Conservation (phyloP, 1,284 basidiomycete species). For the Pyrrhoderma lamaoense region DNA sequence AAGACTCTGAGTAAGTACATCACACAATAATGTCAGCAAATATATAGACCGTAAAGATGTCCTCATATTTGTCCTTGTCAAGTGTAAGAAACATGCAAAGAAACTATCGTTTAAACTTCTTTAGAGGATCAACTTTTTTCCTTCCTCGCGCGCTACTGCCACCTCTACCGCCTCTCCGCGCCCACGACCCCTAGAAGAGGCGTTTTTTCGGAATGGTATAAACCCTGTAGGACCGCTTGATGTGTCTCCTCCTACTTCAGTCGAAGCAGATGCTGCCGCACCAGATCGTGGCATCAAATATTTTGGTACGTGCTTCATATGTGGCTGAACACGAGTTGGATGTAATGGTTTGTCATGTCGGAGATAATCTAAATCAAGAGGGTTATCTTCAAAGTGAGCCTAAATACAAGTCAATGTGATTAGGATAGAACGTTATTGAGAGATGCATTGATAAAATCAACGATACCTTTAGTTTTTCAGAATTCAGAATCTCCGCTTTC, state of each 20-base stretch:
- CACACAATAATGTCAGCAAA: no score
- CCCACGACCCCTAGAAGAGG: slow-evolving; percentile 34
- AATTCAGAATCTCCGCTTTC: slow-evolving; percentile 90
- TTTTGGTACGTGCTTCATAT: slow-evolving; percentile 94
- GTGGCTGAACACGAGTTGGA: slow-evolving; percentile 79
- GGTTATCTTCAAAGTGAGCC: slow-evolving; percentile 98
- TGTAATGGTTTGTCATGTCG: slow-evolving; percentile 93
- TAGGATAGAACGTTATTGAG: slow-evolving; percentile 1
- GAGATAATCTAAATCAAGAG: slow-evolving; percentile 86
- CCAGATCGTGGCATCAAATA: slow-evolving; percentile 87
- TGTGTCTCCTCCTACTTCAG: slow-evolving; percentile 19
- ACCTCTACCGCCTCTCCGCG: slow-evolving; percentile 42
- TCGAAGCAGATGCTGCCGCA: slow-evolving; percentile 26
- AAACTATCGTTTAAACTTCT: slow-evolving; percentile 52
- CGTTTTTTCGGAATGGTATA: slow-evolving; percentile 64
- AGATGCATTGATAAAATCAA: no score
- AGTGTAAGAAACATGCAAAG: no score
- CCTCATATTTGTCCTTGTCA: no score
- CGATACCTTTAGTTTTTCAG: slow-evolving; percentile 88
- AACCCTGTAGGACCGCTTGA: slow-evolving; percentile 38
- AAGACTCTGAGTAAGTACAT: no score
- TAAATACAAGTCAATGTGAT: slow-evolving; percentile 27
- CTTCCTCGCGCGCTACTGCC: slow-evolving; percentile 38
- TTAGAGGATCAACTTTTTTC: slow-evolving; percentile 70
- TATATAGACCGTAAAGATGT: no score